phyloP scores from a whole-genome alignment of 129 eudicot genomes.

The Glebionis coronaria region DNA sequence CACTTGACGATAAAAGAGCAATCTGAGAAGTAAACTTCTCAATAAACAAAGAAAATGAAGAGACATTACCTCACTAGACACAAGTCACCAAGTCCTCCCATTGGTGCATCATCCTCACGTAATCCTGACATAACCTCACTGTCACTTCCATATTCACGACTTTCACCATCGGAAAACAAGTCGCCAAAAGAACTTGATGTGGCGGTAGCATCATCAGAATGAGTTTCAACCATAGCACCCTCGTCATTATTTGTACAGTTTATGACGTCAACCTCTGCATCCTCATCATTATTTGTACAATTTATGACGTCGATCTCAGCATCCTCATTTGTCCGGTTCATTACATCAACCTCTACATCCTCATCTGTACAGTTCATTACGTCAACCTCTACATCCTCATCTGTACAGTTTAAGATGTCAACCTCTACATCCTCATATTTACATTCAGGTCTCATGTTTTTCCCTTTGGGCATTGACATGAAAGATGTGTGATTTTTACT shows the following conservation, averaged over 20 bases:
- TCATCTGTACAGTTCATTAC: constrained; percentile 4
- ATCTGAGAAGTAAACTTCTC: not conserved
- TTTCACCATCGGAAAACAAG: constrained; percentile 38
- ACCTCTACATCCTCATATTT: constrained; percentile 2
- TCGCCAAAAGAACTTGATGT: constrained; percentile 75
- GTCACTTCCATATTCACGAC: constrained; percentile 36
- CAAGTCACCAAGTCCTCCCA: constrained; percentile 28
- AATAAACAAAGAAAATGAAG: constrained; percentile 1
- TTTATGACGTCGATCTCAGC: constrained; percentile 23
- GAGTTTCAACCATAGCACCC: constrained; percentile 26
- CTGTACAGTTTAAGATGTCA: not conserved
- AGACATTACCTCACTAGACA: constrained; percentile 46
- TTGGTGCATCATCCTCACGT: constrained; percentile 35
- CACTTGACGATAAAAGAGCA: not conserved
- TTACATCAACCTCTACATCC: constrained; percentile 15
- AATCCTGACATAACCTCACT: constrained; percentile 52
- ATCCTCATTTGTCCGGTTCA: constrained; percentile 15
- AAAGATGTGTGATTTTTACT: constrained; percentile 22
- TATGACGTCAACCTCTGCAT: constrained; percentile 29
- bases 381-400: not conserved
- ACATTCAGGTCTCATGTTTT: constrained; percentile 34
- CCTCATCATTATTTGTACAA: constrained; percentile 19
- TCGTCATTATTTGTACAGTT: constrained; percentile 29
- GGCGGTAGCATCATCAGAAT: constrained; percentile 46
- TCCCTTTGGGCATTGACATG: constrained; percentile 33